Conservation (phyloP, 2,329 filamentous ascomycete genomes). For the Epichloe sylvatica region DNA sequence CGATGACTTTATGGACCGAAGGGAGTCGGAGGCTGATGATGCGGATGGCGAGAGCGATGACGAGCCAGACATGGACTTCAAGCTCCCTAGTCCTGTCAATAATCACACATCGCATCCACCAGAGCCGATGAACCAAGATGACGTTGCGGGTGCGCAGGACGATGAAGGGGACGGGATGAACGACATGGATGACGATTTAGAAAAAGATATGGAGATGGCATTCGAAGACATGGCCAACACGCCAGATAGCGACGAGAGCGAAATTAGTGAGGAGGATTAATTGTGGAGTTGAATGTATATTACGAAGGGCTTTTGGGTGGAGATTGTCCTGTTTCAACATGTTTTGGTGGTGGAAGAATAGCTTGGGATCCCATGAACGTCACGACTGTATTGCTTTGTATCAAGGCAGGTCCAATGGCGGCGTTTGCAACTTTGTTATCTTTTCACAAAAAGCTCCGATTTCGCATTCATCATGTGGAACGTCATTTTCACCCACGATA, state of each 20-base stretch:
- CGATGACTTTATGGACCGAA: constrained; percentile 37
- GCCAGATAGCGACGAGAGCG: constrained; percentile 39
- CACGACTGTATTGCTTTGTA: not conserved
- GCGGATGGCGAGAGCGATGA: constrained; percentile 34
- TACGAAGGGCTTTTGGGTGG: not conserved
- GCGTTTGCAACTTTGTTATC: too few relatives aligned
- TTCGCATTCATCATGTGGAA: too few relatives aligned
- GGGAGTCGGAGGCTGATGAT: constrained; percentile 29
- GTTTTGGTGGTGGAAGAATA: not conserved
- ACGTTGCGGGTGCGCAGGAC: constrained; percentile 13
- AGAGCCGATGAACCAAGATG: constrained; percentile 18
- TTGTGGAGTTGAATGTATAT: not conserved
- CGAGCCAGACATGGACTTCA: constrained; percentile 36
- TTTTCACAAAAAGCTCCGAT: too few relatives aligned
- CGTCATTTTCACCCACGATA: too few relatives aligned
- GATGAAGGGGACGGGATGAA: constrained; percentile 15
- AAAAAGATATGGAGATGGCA: constrained; percentile 38
- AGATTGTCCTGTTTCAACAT: not conserved
- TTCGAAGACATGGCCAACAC: constrained; percentile 40
- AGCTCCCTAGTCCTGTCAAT: constrained; percentile 40
- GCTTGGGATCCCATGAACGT: not conserved
- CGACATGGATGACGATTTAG: constrained; percentile 26
- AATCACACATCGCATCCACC: constrained; percentile 17
- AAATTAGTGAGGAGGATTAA: constrained; percentile 53
- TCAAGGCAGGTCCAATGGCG: not conserved